Evolutionary conservation across 202 grass and related monocot species (phyloP).

Genomic region (Zizania palustris): DNA sequence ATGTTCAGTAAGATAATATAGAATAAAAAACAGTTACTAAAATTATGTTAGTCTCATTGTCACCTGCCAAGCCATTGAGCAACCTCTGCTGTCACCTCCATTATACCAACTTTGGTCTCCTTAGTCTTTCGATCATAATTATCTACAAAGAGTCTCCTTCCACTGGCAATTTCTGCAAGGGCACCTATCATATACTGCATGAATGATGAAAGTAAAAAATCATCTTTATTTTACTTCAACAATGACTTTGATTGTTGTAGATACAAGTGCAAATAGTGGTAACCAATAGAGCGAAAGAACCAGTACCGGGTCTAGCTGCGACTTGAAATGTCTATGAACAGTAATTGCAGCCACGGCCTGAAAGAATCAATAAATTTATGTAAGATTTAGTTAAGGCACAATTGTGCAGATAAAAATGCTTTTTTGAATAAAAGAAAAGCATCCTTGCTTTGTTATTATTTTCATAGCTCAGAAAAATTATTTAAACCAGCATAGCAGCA

Average conservation of each 20-base stretch:
- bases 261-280: conserved; percentile 15
- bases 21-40: conserved; percentile 33
- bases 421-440: not conserved
- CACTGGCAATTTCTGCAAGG: conserved; percentile 81
- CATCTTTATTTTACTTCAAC: conserved; percentile 31
- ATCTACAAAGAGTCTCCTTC: conserved; percentile 73
- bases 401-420: conserved; percentile 31
- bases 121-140: conserved; percentile 77
- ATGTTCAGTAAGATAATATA: conserved; percentile 30
- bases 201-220: conserved; percentile 13
- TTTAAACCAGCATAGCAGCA: conserved; percentile 20
- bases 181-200: conserved; percentile 84
- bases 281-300: conserved; percentile 41
- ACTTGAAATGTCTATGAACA: conserved; percentile 79
- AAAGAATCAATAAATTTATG: conserved; percentile 34
- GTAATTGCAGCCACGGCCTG: conserved; percentile 81
- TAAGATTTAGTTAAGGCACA: conserved; percentile 33
- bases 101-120: conserved; percentile 73
- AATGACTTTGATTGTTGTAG: not conserved
- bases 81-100: conserved; percentile 81
- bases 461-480: conserved; percentile 18
- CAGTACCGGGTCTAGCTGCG: conserved; percentile 78
- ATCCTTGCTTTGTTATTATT: not conserved
- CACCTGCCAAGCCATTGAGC: conserved; percentile 90
- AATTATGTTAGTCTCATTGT: conserved; percentile 36